phyloP scores from a whole-genome alignment of 345 rosid genomes.

The Combretum micranthum region DNA sequence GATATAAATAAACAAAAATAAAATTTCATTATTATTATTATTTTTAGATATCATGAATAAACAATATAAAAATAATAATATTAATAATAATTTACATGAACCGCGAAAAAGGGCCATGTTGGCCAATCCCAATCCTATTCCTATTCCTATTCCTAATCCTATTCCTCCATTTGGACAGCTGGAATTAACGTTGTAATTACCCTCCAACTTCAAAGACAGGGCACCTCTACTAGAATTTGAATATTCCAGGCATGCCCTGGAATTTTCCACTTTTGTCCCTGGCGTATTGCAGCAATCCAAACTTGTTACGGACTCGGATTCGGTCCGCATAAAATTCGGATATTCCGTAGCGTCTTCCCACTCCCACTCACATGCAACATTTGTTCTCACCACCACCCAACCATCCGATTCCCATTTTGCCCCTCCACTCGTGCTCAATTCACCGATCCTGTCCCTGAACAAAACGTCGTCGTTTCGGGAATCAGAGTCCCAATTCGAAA shows the following conservation, averaged over 20 bases:
- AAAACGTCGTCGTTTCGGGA: not conserved
- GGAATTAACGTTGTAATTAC: conserved; percentile 1
- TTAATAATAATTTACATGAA: conserved; percentile 12
- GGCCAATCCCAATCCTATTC: too few species aligned
- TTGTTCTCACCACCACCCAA: conserved; percentile 39
- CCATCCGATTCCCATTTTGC: conserved; percentile 55
- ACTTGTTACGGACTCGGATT: conserved; percentile 7
- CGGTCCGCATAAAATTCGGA: conserved; percentile 8
- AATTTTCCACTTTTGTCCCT: conserved; percentile 11
- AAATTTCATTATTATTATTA: not conserved
- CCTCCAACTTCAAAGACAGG: not conserved
- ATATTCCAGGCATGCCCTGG: conserved; percentile 3
- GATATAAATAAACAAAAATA: not conserved
- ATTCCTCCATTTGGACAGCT: conserved; percentile 18
- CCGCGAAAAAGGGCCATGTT: conserved; percentile 5
- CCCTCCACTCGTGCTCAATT: conserved; percentile 26
- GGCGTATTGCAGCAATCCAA: conserved; percentile 12
- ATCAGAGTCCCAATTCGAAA: not conserved
- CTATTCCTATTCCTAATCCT: too few species aligned
- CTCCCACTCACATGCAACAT: not conserved
- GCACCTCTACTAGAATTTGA: conserved; percentile 6
- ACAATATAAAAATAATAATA: conserved; percentile 6
- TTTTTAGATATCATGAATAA: conserved; percentile 9
- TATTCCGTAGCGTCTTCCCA: conserved; percentile 17
- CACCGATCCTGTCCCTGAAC: conserved; percentile 26